Evolutionary conservation across 345 rosid species (phyloP).

Genomic region (Populus deltoides): DNA sequence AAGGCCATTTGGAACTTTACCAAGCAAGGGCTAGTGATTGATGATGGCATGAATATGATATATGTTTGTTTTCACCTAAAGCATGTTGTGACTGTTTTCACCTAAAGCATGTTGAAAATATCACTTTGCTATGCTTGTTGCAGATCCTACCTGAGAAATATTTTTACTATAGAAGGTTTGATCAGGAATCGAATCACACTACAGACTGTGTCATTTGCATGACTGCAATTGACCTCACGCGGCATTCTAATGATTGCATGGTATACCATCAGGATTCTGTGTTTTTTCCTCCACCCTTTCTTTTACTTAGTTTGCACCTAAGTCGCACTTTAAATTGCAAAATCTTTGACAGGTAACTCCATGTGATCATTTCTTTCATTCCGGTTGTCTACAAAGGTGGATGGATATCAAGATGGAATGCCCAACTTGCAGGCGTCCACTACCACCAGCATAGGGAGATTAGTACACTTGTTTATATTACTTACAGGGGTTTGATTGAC

Average conservation of each 20-base stretch:
- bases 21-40: background rate
- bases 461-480: slow-evolving; percentile 26
- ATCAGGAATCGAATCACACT: slow-evolving; percentile 44
- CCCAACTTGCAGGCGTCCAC: slow-evolving; percentile 91
- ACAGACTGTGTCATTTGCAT: slow-evolving; percentile 95
- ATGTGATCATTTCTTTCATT: slow-evolving; percentile 92
- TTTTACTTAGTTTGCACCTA: background rate
- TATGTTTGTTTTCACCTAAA: background rate
- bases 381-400: slow-evolving; percentile 95
- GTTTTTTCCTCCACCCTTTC: background rate
- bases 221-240: slow-evolving; percentile 73
- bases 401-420: slow-evolving; percentile 99
- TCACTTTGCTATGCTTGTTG: slow-evolving; percentile 9
- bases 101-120: too few species aligned
- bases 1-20: too few species aligned
- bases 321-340: background rate
- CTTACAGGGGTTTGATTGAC: slow-evolving; percentile 35
- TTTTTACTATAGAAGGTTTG: slow-evolving; percentile 72
- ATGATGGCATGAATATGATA: background rate
- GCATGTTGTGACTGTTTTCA: background rate
- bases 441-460: slow-evolving; percentile 70
- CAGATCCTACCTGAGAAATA: slow-evolving; percentile 96
- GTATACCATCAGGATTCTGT: slow-evolving; percentile 30
- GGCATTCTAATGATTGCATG: slow-evolving; percentile 73
- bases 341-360: slow-evolving; percentile 72